phyloP scores from a whole-genome alignment of 1,139 yeast genomes.

The Hyphopichia burtonii region DNA sequence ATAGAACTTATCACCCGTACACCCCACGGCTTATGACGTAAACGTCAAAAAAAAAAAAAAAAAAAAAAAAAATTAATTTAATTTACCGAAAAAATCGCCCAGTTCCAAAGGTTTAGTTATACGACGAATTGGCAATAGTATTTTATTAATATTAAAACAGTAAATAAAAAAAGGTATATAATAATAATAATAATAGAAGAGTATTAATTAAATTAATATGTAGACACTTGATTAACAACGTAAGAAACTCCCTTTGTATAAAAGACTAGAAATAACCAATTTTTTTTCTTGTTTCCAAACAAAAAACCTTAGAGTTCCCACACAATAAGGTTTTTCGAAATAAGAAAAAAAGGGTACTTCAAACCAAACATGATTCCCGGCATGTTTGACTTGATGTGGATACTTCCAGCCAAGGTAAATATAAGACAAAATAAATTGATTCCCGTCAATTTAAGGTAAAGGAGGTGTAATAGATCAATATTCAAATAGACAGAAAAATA shows the following conservation, averaged over 20 bases:
- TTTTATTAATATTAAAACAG: background rate
- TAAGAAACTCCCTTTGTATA: background rate
- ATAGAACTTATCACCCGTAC: too few species aligned
- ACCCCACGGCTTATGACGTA: too few species aligned
- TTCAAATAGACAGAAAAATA: slow-evolving; percentile 3
- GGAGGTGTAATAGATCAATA: slow-evolving; percentile 3
- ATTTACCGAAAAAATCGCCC: background rate
- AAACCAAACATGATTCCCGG: background rate
- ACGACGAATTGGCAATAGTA: too few species aligned
- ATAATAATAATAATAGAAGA: background rate
- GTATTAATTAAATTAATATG: background rate
- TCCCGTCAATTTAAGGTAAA: slow-evolving; percentile 5
- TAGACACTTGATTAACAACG: background rate
- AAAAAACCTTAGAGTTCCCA: slow-evolving; percentile 2
- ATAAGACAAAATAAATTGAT: background rate
- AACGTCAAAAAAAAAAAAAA: background rate
- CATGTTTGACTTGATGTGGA: too few species aligned
- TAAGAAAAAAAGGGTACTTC: background rate
- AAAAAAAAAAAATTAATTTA: too few species aligned
- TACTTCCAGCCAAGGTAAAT: background rate
- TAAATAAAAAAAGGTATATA: background rate
- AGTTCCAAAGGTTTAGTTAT: background rate
- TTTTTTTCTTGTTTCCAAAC: too few species aligned
- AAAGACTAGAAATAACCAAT: too few species aligned
- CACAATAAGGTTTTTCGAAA: slow-evolving; percentile 1